A percentile compares a stretch with the other conserved stretches of the same genome.
Conservation (phyloP, 441 rosid genomes). For the Croton setiger region DNA sequence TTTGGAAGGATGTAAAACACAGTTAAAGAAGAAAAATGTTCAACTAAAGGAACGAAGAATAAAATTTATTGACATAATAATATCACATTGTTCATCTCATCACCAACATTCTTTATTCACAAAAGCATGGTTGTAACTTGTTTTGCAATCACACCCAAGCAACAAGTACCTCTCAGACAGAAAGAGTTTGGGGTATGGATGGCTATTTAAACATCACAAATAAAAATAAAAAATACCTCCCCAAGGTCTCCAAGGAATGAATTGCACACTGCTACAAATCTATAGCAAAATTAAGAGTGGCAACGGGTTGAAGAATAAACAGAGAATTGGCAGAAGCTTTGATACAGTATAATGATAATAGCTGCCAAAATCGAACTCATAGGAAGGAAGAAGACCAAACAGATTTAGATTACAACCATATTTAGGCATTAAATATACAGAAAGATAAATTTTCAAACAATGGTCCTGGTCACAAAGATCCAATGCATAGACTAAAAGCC, state of each 20-base stretch:
- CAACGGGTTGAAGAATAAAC: constrained; percentile 2
- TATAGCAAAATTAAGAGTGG: constrained; percentile 44
- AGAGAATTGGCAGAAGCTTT: neutral
- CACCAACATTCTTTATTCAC: neutral
- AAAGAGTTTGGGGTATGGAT: neutral
- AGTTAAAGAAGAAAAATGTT: neutral
- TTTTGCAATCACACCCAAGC: neutral
- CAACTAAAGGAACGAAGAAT: constrained; percentile 1
- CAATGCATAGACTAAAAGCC: constrained; percentile 1
- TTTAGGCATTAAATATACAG: too few relatives aligned
- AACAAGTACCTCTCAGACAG: neutral
- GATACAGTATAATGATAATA: neutral
- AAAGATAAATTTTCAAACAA: neutral
- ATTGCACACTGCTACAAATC: constrained; percentile 90
- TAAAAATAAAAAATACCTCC: constrained; percentile 49
- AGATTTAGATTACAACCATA: neutral
- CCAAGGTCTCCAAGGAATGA: constrained; percentile 96
- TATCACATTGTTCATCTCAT: neutral
- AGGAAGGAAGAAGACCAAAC: neutral
- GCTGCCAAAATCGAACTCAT: constrained; percentile 1
- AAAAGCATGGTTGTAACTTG: neutral
- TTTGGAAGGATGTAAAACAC: neutral
- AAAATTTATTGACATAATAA: neutral
- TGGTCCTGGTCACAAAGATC: neutral
- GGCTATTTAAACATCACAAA: constrained; percentile 10